Percentiles rank a stretch among this genome's conserved stretches.
Conservation (phyloP, 257 asterid genomes). For the Knoxia roxburghii region DNA sequence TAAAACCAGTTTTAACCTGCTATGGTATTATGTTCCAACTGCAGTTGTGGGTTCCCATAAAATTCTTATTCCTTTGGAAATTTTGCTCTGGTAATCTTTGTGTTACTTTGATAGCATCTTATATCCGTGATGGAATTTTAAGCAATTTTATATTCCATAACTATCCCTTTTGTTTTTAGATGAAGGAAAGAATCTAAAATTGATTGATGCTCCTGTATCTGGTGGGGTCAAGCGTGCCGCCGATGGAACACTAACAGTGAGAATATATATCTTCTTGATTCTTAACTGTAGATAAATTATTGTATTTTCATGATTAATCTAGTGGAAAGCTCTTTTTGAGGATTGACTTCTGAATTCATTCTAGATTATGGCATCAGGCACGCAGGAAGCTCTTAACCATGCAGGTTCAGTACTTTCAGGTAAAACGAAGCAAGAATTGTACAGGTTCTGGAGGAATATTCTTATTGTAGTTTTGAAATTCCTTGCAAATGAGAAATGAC, state of each 20-base stretch:
- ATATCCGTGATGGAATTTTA: neutral
- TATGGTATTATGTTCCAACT: neutral
- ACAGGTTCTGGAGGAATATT: slow-evolving; percentile 4
- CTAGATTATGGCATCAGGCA: slow-evolving; percentile 97
- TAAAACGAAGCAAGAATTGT: slow-evolving; percentile 21
- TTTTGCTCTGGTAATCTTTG: neutral
- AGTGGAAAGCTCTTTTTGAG: neutral
- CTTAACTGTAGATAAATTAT: slow-evolving; percentile 9
- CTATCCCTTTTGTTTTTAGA: slow-evolving; percentile 26
- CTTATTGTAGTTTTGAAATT: neutral
- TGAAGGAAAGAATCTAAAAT: slow-evolving; percentile 68
- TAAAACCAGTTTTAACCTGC: neutral
- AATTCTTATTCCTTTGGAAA: neutral
- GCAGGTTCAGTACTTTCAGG: slow-evolving; percentile 89
- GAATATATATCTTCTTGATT: slow-evolving; percentile 22
- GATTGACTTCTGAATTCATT: slow-evolving; percentile 25
- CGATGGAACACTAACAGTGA: slow-evolving; percentile 87
- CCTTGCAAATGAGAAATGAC: neutral
- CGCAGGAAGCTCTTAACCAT: slow-evolving; percentile 83
- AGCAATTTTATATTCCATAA: neutral
- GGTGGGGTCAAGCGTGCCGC: slow-evolving; percentile 97
- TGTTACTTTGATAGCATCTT: neutral
- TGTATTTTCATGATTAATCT: neutral
- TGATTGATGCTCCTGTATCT: slow-evolving; percentile 99
- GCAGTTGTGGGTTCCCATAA: neutral